These are phyloP conservation scores for Oryza longistaminata DNA, from an alignment of 176 grass and related monocot species.

Conservation along the genomic window DNA sequence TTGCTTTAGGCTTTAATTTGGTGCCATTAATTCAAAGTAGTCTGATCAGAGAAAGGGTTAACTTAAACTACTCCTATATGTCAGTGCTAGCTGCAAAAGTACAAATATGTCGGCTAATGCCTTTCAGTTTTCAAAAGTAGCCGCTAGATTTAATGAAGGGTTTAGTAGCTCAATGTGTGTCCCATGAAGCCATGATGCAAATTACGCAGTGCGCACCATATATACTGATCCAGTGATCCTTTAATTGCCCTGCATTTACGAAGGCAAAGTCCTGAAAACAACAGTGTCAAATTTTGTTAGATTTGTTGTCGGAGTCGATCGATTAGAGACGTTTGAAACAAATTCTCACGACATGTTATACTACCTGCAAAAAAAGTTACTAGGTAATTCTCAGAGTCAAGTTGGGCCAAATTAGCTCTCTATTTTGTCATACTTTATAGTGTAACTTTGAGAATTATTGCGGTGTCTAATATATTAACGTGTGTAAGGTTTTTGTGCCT, in stretches of 20 bases:
- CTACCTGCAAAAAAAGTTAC: no score
- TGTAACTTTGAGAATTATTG: no score
- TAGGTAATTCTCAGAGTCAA: neutral
- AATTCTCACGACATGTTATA: neutral
- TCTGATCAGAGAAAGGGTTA: neutral
- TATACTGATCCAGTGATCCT: no score
- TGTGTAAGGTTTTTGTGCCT: no score
- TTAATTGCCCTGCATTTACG: no score
- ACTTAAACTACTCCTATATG: neutral
- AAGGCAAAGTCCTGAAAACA: neutral
- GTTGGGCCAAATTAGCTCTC: neutral
- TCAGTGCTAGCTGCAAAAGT: neutral
- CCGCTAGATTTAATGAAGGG: neutral
- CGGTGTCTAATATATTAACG: no score
- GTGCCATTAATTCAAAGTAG: neutral
- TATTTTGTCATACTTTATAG: no score
- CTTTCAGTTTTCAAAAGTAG: neutral
- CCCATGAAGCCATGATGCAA: neutral
- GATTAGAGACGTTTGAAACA: neutral
- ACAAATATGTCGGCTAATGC: neutral
- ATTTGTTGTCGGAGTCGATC: neutral
- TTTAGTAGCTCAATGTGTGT: neutral
- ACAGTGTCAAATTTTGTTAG: neutral
- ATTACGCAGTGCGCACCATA: neutral
- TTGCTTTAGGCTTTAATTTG: neutral